Conservation (phyloP, 345 rosid species). For the Eutrema yunnanense region DNA sequence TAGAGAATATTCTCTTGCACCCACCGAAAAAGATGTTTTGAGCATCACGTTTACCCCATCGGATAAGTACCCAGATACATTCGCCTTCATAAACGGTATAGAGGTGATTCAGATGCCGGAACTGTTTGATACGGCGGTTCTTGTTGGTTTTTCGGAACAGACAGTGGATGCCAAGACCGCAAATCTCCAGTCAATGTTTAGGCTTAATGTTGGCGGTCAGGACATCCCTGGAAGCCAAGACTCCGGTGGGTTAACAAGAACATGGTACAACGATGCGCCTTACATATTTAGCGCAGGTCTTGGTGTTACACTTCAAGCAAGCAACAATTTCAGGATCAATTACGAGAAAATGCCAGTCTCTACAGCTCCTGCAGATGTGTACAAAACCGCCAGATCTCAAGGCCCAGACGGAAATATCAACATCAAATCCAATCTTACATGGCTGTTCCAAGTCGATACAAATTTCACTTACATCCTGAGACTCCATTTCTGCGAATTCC, state of each 20-base stretch:
- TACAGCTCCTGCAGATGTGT: constrained; percentile 55
- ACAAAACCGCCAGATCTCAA: constrained; percentile 53
- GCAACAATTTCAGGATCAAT: constrained; percentile 19
- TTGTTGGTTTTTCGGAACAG: constrained; percentile 49
- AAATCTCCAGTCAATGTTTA: constrained; percentile 53
- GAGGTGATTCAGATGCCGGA: constrained; percentile 54
- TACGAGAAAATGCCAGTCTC: constrained; percentile 36
- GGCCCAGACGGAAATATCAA: constrained; percentile 37
- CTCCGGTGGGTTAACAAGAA: constrained; percentile 45
- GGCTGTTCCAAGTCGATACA: constrained; percentile 65
- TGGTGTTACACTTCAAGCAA: constrained; percentile 38
- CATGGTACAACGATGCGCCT: constrained; percentile 67
- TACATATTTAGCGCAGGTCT: constrained; percentile 44
- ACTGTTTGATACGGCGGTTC: constrained; percentile 41
- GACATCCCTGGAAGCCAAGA: constrained; percentile 49
- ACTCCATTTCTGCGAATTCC: constrained; percentile 72
- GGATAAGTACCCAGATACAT: constrained; percentile 32
- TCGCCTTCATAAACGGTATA: constrained; percentile 70
- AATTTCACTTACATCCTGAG: constrained; percentile 63
- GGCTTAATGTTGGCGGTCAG: constrained; percentile 74
- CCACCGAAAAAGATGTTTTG: constrained; percentile 30
- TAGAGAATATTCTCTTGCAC: constrained; percentile 57
- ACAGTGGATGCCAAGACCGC: constrained; percentile 24
- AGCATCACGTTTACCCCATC: constrained; percentile 51
- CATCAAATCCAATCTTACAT: constrained; percentile 52